Conservation (phyloP, 2,329 filamentous ascomycete species). For the Trichoderma cornu-damae region DNA sequence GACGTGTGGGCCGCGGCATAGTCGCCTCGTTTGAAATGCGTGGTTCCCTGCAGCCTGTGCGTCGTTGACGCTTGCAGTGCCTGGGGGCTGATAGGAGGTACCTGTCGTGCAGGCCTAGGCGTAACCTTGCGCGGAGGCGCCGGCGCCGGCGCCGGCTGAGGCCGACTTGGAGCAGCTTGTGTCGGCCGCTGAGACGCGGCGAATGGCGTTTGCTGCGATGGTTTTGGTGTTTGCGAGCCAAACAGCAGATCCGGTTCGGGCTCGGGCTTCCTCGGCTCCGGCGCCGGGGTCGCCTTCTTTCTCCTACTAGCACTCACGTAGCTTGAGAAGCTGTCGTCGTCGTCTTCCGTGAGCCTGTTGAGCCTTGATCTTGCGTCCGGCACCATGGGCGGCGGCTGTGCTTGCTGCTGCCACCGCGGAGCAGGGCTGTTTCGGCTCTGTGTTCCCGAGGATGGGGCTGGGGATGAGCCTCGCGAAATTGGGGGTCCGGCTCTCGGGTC, state of each 20-base stretch:
- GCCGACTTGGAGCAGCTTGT: constrained; percentile 35
- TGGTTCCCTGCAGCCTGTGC: constrained; percentile 73
- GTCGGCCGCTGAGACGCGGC: constrained; percentile 33
- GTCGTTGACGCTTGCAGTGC: constrained; percentile 71
- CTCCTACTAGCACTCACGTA: constrained; percentile 84
- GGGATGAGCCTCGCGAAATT: constrained; percentile 46
- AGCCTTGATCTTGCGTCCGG: constrained; percentile 50
- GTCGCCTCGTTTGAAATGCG: constrained; percentile 91
- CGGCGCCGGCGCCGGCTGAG: constrained; percentile 26
- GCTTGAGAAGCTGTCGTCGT: constrained; percentile 67
- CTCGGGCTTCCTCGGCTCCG: constrained; percentile 35
- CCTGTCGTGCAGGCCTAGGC: constrained; percentile 49
- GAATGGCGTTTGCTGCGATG: constrained; percentile 34
- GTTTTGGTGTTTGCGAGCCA: constrained; percentile 34
- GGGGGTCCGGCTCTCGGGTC: constrained; percentile 29
- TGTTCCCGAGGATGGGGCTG: constrained; percentile 41
- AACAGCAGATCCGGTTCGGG: constrained; percentile 63
- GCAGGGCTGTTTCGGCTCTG: constrained; percentile 43
- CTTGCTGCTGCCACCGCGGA: constrained; percentile 56
- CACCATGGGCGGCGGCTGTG: constrained; percentile 33
- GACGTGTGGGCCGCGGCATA: constrained; percentile 79
- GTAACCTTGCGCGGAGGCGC: constrained; percentile 37
- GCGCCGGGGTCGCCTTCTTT: constrained; percentile 58
- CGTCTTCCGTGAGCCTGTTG: constrained; percentile 68
- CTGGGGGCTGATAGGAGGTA: constrained; percentile 63